phyloP scores from a whole-genome alignment of 83 land plant species.

The Picea abies region DNA sequence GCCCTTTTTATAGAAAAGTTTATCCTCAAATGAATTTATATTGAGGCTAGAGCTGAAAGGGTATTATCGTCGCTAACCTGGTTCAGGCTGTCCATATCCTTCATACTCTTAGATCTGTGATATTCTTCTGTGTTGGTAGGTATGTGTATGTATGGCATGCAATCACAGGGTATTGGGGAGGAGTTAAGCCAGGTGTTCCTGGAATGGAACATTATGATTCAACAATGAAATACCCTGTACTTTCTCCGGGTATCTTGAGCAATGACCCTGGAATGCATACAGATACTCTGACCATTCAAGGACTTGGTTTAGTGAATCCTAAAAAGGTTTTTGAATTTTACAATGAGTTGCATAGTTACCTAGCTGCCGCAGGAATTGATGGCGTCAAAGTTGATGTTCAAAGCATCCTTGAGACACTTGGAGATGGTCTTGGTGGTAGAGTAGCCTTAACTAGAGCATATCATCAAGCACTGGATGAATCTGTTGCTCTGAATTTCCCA shows the following conservation, averaged over 20 bases:
- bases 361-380: conserved; percentile 83
- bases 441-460: conserved; percentile 73
- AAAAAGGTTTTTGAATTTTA: conserved; percentile 66
- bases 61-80: not conserved
- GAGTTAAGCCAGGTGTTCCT: conserved; percentile 67
- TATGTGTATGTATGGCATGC: conserved; percentile 98
- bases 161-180: conserved; percentile 97
- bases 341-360: conserved; percentile 81
- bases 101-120: not conserved
- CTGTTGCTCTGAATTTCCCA: conserved; percentile 78
- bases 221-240: conserved; percentile 59
- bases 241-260: conserved; percentile 66
- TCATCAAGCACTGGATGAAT: conserved; percentile 84
- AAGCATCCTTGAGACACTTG: conserved; percentile 90
- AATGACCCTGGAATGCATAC: conserved; percentile 78
- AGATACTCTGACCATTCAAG: conserved; percentile 70
- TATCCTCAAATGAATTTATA: not conserved
- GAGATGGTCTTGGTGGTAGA: conserved; percentile 88
- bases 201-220: conserved; percentile 74
- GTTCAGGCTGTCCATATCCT: not conserved
- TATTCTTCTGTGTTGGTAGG: conserved; percentile 20
- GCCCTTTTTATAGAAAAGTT: not conserved
- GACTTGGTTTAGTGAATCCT: conserved; percentile 83
- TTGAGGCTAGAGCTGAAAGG: too few relatives aligned
- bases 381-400: conserved; percentile 98